Conservation (phyloP, 768 basidiomycete species). For the Mycena haematopus region DNA sequence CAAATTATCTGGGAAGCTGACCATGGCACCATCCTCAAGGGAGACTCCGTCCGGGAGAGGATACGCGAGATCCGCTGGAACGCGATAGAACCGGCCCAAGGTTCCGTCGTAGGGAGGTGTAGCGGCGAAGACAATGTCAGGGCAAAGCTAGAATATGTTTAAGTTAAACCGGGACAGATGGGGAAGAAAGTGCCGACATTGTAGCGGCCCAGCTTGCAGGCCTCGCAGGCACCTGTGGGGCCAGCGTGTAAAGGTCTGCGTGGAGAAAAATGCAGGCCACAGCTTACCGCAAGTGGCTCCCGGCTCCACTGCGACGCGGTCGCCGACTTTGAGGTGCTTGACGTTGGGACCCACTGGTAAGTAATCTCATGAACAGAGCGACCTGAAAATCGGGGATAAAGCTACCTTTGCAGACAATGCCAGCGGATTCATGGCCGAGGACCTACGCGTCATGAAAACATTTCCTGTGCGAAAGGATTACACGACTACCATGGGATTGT, state of each 20-base stretch:
- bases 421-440: constrained; percentile 93
- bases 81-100: constrained; percentile 71
- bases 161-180: constrained; percentile 3
- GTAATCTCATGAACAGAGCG: neutral
- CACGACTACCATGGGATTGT: constrained; percentile 74
- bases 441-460: constrained; percentile 54
- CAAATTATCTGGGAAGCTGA: constrained; percentile 36
- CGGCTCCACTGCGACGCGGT: constrained; percentile 92
- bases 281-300: constrained; percentile 78
- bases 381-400: neutral
- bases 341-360: constrained; percentile 74
- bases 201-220: constrained; percentile 85
- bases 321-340: constrained; percentile 78
- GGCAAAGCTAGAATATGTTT: constrained; percentile 66
- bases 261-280: constrained; percentile 1
- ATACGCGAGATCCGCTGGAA: constrained; percentile 87
- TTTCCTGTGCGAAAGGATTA: neutral
- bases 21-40: constrained; percentile 96
- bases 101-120: constrained; percentile 83
- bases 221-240: constrained; percentile 63
- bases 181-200: constrained; percentile 54
- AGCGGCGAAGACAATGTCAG: constrained; percentile 87
- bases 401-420: constrained; percentile 72
- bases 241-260: neutral
- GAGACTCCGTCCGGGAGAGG: constrained; percentile 82